phyloP scores from a whole-genome alignment of 352 stramenopile species.

The Pythium aphanidermatum region DNA sequence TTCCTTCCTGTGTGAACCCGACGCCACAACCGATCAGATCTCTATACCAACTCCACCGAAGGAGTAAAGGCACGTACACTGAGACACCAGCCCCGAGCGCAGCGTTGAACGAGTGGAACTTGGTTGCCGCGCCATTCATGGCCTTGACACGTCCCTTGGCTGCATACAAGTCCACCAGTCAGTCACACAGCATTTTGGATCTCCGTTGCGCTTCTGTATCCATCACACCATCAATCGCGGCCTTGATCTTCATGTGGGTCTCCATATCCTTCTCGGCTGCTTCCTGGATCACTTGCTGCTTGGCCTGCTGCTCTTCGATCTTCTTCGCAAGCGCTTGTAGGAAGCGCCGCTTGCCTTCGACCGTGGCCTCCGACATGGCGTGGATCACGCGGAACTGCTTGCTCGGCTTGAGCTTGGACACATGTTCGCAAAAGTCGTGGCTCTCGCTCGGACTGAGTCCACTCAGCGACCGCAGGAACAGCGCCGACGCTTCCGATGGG shows the following conservation, averaged over 20 bases:
- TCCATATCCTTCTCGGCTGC: conserved; percentile 61
- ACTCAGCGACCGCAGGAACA: conserved; percentile 75
- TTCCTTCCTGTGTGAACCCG: conserved; percentile 33
- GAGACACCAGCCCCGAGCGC: conserved; percentile 31
- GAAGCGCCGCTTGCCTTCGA: conserved; percentile 80
- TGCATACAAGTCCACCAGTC: conserved; percentile 16
- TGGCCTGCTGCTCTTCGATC: conserved; percentile 56
- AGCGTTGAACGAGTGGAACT: conserved; percentile 73
- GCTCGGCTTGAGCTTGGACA: conserved; percentile 61
- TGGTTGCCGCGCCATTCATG: conserved; percentile 51
- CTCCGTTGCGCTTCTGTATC: neutral
- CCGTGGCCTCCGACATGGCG: conserved; percentile 69
- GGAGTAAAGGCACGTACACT: conserved; percentile 4
- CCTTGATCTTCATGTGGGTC: conserved; percentile 61
- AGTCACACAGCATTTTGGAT: neutral
- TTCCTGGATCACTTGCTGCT: conserved; percentile 40
- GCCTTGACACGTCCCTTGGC: conserved; percentile 61
- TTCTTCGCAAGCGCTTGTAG: conserved; percentile 62
- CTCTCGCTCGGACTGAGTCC: conserved; percentile 65
- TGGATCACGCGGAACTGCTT: conserved; percentile 87
- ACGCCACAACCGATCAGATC: neutral
- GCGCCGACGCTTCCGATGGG: conserved; percentile 54
- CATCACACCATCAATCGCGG: conserved; percentile 49
- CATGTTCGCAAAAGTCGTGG: conserved; percentile 70
- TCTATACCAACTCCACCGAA: neutral